Evolutionary conservation across 78 protist genomes (phyloP).

Genomic region (Dictyostelium firmibasis): DNA sequence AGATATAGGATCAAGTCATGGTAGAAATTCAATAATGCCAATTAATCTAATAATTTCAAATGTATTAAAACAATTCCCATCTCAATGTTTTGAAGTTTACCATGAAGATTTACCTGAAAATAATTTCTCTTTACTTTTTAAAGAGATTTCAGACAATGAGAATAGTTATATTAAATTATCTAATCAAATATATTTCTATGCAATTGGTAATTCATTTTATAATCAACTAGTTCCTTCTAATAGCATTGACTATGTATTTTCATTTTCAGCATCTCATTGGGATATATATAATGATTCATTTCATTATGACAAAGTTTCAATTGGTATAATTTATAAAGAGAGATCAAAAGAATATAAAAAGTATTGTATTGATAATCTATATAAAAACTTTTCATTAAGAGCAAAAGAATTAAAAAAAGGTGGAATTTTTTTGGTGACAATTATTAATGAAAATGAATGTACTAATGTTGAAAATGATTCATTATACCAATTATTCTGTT

Average conservation of each 20-base stretch:
- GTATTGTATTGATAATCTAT: background rate
- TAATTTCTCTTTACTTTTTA: background rate
- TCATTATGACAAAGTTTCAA: background rate
- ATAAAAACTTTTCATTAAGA: background rate
- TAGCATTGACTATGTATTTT: background rate
- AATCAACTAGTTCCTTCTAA: background rate
- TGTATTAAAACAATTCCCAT: background rate
- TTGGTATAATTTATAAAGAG: background rate
- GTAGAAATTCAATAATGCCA: background rate
- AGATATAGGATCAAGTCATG: slow-evolving; percentile 6
- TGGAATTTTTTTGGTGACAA: background rate
- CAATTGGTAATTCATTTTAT: background rate
- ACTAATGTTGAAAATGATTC: background rate
- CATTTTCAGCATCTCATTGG: background rate
- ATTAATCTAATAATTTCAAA: background rate
- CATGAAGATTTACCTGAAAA: slow-evolving; percentile 16
- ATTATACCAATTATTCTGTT: background rate
- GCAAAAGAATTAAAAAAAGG: background rate
- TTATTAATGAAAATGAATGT: background rate
- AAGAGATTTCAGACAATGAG: background rate
- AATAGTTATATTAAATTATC: background rate
- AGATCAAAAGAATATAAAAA: background rate
- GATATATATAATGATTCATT: background rate
- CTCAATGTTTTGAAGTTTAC: background rate
- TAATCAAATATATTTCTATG: background rate